Percentiles rank a stretch among this genome's conserved stretches.
These are phyloP conservation scores for Hydrangea macrophylla DNA, from an alignment of 148 eudicot genomes.

Conservation along the genomic window DNA sequence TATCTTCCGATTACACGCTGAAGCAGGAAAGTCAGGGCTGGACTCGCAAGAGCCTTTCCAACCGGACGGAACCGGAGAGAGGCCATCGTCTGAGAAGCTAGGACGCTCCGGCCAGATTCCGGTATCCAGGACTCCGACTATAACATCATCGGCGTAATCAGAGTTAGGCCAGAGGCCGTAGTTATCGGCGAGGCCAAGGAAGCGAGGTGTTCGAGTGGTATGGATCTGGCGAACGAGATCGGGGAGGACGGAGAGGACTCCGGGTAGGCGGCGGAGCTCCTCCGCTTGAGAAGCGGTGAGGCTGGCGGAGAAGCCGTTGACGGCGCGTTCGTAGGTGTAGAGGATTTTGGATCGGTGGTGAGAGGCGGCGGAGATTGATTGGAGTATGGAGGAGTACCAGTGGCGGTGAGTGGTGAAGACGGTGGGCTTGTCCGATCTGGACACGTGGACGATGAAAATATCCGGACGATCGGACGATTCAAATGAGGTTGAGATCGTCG, in stretches of 20 bases:
- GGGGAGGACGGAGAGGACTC: constrained; percentile 50
- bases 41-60: constrained; percentile 71
- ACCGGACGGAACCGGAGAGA: constrained; percentile 44
- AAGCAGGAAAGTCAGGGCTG: constrained; percentile 46
- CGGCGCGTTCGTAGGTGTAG: constrained; percentile 66
- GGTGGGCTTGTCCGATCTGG: constrained; percentile 48
- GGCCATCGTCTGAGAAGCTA: constrained; percentile 67
- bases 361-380: constrained; percentile 35
- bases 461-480: constrained; percentile 15
- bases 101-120: constrained; percentile 85
- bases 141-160: constrained; percentile 71
- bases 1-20: constrained; percentile 65
- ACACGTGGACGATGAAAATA: constrained; percentile 72
- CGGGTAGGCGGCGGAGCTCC: constrained; percentile 39
- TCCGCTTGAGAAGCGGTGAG: constrained; percentile 49
- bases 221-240: constrained; percentile 54
- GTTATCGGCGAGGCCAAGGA: constrained; percentile 56
- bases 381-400: constrained; percentile 65
- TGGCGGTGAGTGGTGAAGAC: constrained; percentile 36
- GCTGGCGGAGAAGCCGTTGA: constrained; percentile 66
- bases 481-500: not conserved
- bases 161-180: constrained; percentile 84
- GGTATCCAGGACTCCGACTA: constrained; percentile 78
- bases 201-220: constrained; percentile 74
- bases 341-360: constrained; percentile 36